Evolutionary conservation across 345 rosid genomes (phyloP).

Genomic region (Diplotaxis tenuifolia): DNA sequence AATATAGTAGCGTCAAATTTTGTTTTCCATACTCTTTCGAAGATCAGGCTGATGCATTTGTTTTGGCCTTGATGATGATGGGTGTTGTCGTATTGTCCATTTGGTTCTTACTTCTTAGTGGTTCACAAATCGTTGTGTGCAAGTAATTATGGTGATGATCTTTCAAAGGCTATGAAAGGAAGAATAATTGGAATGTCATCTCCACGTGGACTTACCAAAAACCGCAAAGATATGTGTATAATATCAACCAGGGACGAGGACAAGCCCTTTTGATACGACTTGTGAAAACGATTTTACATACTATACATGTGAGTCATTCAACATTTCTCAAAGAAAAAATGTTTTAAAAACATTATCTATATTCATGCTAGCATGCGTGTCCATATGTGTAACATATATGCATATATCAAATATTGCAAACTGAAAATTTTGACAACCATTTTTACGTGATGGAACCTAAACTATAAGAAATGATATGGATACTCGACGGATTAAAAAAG

Average conservation of each 20-base stretch:
- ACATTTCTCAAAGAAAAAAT: neutral
- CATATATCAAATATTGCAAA: neutral
- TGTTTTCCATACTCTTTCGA: too few species aligned
- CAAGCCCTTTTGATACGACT: neutral
- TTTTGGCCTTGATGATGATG: neutral
- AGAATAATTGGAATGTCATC: neutral
- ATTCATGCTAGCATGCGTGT: constrained; percentile 7
- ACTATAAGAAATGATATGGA: too few species aligned
- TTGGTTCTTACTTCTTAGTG: neutral
- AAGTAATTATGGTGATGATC: constrained; percentile 16
- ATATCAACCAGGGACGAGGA: neutral
- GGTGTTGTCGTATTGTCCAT: neutral
- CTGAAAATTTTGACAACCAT: too few species aligned
- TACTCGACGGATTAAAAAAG: too few species aligned
- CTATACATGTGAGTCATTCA: neutral
- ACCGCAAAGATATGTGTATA: constrained; percentile 1
- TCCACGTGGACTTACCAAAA: constrained; percentile 22
- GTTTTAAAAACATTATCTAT: neutral
- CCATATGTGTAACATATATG: neutral
- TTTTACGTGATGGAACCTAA: too few species aligned
- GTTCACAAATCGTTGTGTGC: constrained; percentile 17
- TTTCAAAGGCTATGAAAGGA: constrained; percentile 1
- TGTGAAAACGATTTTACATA: neutral
- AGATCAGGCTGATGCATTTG: neutral
- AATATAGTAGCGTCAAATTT: too few species aligned